These are phyloP conservation scores for Aspergillus aculeatinus DNA, from an alignment of 2,329 filamentous ascomycete genomes.

Conservation along the genomic window DNA sequence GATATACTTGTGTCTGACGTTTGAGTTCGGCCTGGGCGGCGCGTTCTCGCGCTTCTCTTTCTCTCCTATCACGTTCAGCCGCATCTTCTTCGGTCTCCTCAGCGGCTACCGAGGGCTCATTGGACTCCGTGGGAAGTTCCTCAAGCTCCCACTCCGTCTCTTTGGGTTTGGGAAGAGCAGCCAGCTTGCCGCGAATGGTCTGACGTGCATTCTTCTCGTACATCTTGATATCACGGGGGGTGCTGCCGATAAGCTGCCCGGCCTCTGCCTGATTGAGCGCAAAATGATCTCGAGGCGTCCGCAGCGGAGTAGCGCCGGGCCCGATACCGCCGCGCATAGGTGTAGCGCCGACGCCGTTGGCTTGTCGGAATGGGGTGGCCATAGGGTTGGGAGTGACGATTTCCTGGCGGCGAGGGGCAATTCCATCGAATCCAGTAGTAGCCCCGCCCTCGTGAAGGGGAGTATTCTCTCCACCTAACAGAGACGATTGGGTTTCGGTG, in stretches of 20 bases:
- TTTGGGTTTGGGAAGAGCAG: conserved; percentile 85
- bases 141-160: conserved; percentile 94
- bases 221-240: conserved; percentile 72
- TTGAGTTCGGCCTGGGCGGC: conserved; percentile 69
- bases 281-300: conserved; percentile 85
- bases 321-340: conserved; percentile 58
- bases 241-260: conserved; percentile 68
- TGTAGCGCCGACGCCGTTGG: conserved; percentile 66
- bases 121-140: conserved; percentile 73
- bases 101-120: conserved; percentile 54
- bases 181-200: conserved; percentile 63
- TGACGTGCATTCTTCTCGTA: conserved; percentile 68
- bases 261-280: conserved; percentile 71
- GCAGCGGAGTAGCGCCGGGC: conserved; percentile 77
- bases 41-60: conserved; percentile 62
- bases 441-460: conserved; percentile 76
- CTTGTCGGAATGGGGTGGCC: conserved; percentile 78
- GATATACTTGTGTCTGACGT: conserved; percentile 87
- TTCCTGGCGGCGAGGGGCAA: conserved; percentile 74
- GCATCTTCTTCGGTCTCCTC: conserved; percentile 64
- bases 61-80: conserved; percentile 73
- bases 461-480: conserved; percentile 91
- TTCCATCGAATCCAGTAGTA: conserved; percentile 86
- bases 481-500: conserved; percentile 88
- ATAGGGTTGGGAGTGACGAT: conserved; percentile 93